Evolutionary conservation across 2,329 filamentous ascomycete genomes (phyloP), one percentile per base, ranked within the genome.

Genomic region (Microdochium bolleyi): DNA sequence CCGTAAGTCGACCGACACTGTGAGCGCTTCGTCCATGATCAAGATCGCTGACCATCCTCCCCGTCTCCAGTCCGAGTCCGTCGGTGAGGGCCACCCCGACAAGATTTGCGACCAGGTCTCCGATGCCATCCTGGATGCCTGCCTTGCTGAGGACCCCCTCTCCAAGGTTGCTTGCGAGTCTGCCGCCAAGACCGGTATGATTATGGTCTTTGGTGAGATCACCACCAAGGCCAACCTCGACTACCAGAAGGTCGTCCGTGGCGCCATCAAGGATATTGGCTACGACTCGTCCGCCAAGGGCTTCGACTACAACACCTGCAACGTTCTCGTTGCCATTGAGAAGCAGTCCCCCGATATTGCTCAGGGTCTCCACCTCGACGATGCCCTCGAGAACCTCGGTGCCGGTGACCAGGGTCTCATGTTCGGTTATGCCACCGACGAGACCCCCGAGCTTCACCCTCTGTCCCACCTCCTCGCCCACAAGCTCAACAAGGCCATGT

Each of bases 381-480:
- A 96, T 80, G 91, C 90, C 62, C 87, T 99, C 50, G 94, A 99
- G 85, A 87, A 95, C 78, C 87, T 99, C 61, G 94, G 94, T 75
- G 94, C 94, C 58, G 94, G 94, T 87, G 94, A 99, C 77, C 94
- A 99, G 82, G 94, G 94, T 82, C 96, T 99, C 82, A 99, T 99
- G 94, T 99, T 99, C 76, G 94, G 94, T 67, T 99, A 99, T 83
- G 94, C 94, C 73, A 96, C 94, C 67, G 94, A 99, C 69, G 94
- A 99, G 84, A 97, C 94, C 66, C 92, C 92, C 57, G 94, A 99
- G 80, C 84, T 95, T 64, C 89, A 97, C 71, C 94, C 94, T 62
- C 81, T 99, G 67, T 97, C 92, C 67, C 82, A 97, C 64, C 83
- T 92, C 67, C 85, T 97, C 69, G 88, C 94, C 68, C 94, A 99